A percentile compares a stretch with the other conserved stretches of the same genome.
phyloP scores from a whole-genome alignment of 768 basidiomycete species.

The Suillus subluteus region DNA sequence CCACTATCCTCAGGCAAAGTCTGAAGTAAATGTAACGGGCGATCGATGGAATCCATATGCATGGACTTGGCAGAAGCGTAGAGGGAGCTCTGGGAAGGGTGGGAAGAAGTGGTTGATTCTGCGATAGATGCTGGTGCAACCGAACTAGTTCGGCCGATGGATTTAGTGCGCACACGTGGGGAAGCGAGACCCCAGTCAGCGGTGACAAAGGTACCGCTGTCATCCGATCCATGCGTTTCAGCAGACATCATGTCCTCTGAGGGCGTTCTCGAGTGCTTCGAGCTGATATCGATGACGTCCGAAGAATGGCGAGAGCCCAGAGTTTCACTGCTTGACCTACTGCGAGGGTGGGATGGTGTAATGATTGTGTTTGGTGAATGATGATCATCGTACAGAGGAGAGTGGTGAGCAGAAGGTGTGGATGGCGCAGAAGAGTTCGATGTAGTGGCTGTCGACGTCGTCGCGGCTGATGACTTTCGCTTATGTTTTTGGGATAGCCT shows the following conservation, averaged over 20 bases:
- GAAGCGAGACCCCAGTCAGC: neutral
- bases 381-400: neutral
- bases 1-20: conserved; percentile 16
- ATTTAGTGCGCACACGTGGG: conserved; percentile 18
- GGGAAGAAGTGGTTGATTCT: conserved; percentile 9
- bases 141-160: conserved; percentile 12
- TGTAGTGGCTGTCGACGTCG: conserved; percentile 15
- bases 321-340: conserved; percentile 4
- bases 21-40: conserved; percentile 9
- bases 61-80: conserved; percentile 7
- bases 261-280: conserved; percentile 4
- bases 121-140: conserved; percentile 9
- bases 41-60: conserved; percentile 4
- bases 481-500: conserved; percentile 30
- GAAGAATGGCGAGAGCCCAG: neutral
- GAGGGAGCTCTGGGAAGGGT: conserved; percentile 4
- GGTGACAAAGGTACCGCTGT: conserved; percentile 26
- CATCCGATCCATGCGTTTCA: conserved; percentile 18
- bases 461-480: conserved; percentile 12
- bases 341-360: conserved; percentile 20
- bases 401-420: conserved; percentile 15
- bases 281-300: conserved; percentile 29
- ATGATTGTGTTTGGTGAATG: conserved; percentile 10
- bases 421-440: conserved; percentile 16
- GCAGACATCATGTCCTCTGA: conserved; percentile 6